Percentiles rank a stretch among this genome's conserved stretches.
Evolutionary conservation across 2,329 filamentous ascomycete species (phyloP).

Genomic region (Fusarium brevicatenulatum): DNA sequence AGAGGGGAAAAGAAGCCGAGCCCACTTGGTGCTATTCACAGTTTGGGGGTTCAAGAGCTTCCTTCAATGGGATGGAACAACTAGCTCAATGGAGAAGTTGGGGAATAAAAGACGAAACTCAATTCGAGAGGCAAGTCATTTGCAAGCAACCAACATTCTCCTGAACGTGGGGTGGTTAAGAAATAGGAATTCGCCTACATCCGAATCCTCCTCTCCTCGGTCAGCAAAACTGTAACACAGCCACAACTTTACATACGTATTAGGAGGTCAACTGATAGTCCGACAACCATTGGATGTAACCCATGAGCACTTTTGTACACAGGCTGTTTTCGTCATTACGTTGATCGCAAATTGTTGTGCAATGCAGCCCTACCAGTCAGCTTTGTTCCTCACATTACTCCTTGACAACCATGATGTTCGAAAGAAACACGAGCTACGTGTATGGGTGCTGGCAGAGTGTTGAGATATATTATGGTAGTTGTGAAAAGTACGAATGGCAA

Average conservation of each 20-base stretch:
- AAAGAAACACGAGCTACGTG: neutral
- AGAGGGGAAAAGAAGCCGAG: constrained; percentile 2
- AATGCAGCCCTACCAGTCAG: neutral
- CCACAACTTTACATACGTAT: constrained; percentile 3
- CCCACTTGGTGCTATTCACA: constrained; percentile 17
- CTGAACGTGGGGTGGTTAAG: constrained; percentile 12
- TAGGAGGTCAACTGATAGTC: constrained; percentile 26
- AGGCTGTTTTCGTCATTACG: neutral
- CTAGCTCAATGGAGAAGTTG: constrained; percentile 18
- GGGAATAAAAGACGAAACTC: neutral
- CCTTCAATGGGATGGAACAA: neutral
- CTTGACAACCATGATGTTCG: neutral
- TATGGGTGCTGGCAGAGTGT: neutral
- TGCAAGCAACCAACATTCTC: neutral
- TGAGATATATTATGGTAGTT: neutral
- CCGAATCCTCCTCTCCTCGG: neutral
- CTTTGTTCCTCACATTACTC: neutral
- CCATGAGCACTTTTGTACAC: neutral
- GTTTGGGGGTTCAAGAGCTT: constrained; percentile 22
- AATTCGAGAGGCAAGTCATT: neutral
- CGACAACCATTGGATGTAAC: neutral
- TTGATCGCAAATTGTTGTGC: neutral
- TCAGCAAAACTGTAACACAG: constrained; percentile 5
- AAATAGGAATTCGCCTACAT: neutral
- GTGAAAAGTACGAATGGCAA: neutral